Evolutionary conservation across 768 basidiomycete species (phyloP), one percentile per base, ranked within the genome.

Genomic region (Mycena vitilis): DNA sequence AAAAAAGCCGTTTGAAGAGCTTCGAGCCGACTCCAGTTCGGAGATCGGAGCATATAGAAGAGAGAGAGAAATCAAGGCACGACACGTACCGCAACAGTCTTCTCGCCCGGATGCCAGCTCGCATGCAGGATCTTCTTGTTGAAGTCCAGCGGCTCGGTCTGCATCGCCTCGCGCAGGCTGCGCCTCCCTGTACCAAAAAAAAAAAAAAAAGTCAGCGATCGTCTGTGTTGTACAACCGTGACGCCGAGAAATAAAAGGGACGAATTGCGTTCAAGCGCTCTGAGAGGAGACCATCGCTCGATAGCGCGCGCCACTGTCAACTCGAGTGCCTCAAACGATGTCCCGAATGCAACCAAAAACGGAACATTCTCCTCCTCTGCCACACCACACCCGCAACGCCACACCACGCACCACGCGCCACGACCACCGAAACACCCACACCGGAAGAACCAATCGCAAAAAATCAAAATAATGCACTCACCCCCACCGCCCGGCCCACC

Each of bases 101-200:
- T 93, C 85, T 99, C 98, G 78, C 89, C 84, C 51, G 98, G 98
- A 86, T 99, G 98, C 98, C 98, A 99, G 81, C 92, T 94, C 73
- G 93, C 91, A 78, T 96, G 95, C 77, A 97, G 82, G 75, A 97
- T 96, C 88, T 97, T 97, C 91, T 96, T 97, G 85, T 95, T 95
- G 79, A 95, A 97, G 81, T 96, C 95, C 70, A 92, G 82, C 18
- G 93, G 89, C 74, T 95, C 92, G 73, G 91, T 78, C 77, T 95
- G 92, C 89, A 98, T 94, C 63, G 90, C 88, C 71, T 97, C 95
- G 77, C 92, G 90, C 78, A 93, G 81, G 52, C 85, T 84, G 52
- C 89, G 87, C 75, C 86, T 89, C 34, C 88, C 89, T 25, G 88
- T 30, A 30, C 30, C 20, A 47, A 57, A n/a, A 23, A 37, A 37